Percentiles rank a stretch among this genome's conserved stretches.
These are phyloP conservation scores for Shiraia sp. DNA, from an alignment of 2,329 filamentous ascomycete species.

Conservation along the genomic window DNA sequence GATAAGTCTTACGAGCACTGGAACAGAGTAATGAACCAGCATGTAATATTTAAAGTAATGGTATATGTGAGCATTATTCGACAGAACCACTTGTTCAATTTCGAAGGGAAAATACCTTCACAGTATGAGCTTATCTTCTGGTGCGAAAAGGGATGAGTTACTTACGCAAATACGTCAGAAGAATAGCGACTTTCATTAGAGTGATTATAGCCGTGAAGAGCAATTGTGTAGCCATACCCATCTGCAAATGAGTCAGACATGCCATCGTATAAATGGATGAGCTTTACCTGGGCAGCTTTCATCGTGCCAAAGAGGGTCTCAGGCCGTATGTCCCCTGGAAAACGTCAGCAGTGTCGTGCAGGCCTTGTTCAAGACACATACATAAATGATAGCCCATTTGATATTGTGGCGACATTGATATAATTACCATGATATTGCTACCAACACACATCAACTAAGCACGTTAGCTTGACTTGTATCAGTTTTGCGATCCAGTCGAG, in stretches of 20 bases:
- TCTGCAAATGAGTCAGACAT: conserved; percentile 13
- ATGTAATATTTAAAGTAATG: conserved; percentile 17
- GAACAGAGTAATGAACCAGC: conserved; percentile 32
- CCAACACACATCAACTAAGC: conserved; percentile 21
- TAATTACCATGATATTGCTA: conserved; percentile 30
- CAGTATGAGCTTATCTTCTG: not conserved
- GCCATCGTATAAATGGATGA: too few species aligned
- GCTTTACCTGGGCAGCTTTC: conserved; percentile 21
- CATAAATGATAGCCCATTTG: conserved; percentile 37
- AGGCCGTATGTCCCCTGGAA: conserved; percentile 25
- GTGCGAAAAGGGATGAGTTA: not conserved
- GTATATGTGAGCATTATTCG: conserved; percentile 27
- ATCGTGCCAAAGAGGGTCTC: conserved; percentile 15
- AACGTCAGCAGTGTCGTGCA: conserved; percentile 1
- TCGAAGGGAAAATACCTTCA: conserved; percentile 31
- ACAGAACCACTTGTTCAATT: conserved; percentile 34
- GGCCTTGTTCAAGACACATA: conserved; percentile 5
- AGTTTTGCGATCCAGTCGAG: not conserved
- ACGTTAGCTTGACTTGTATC: not conserved
- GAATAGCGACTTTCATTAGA: conserved; percentile 33
- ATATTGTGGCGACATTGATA: conserved; percentile 27
- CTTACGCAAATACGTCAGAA: conserved; percentile 25
- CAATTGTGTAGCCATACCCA: conserved; percentile 27
- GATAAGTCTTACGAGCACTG: conserved; percentile 30
- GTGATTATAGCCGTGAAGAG: conserved; percentile 28